Evolutionary conservation across 352 stramenopile species (phyloP), one percentile per base, ranked within the genome.

Genomic region (Globisporangium paddicum): DNA sequence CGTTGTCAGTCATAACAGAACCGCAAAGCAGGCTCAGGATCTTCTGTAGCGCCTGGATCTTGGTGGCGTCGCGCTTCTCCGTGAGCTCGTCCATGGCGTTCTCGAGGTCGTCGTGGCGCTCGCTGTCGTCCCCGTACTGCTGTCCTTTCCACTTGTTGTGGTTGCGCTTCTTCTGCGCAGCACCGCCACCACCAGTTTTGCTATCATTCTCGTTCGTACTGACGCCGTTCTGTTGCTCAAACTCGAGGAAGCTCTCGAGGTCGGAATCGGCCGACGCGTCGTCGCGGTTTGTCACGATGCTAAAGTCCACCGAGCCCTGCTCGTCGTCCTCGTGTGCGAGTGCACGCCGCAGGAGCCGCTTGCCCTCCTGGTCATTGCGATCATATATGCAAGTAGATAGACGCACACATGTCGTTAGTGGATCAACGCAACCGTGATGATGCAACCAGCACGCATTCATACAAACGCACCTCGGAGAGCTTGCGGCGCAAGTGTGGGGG

Each of bases 31-130:
- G 51, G 1, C 21, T 25, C 35, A 86, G 50, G 59, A 89, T 83
- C 63, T 82, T 82, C 18, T 77, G 60, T 18, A 89, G 60, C 10
- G 76, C 79, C n/a, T 69, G 57, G 57, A 86, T 64, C 58, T 86
- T 86, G 41, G 69, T 81, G 18, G 68, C 68, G 55, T 89, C 79
- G 42, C 79, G 73, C 69, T 89, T 89, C 67, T 89, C 79, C 19
- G 44, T 66, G 42, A 89, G 73, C 56, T 82, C 63, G 45, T 84
- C 79, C 25, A 87, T 72, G 6, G 72, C 72, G 5, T 72, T 64
- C 45, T 87, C 73, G 21, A 87, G 71, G 32, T 77, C 74, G 9
- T 69, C 57, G n/a, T 77, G 55, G 35, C 68, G 67, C 16, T 69
- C 69, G 10, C 23, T 49, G 16, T 58, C 58, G 6, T 64, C 56